Conservation (phyloP, 768 basidiomycete genomes). For the Nidularia pulvinata region DNA sequence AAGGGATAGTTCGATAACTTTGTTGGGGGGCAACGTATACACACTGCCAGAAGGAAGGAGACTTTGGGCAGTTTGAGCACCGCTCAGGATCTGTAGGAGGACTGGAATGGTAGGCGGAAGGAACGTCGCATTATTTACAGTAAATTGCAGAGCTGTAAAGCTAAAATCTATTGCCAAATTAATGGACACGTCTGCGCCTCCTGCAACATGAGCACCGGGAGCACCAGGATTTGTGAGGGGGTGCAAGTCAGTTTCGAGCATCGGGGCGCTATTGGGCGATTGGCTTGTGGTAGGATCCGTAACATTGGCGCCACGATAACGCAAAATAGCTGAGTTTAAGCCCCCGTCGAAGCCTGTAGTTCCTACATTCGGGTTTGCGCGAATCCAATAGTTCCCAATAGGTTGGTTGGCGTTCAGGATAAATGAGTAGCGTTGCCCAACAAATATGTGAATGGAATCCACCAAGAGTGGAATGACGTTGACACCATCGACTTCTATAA, state of each 20-base stretch:
- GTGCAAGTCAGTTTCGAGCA: conserved; percentile 3
- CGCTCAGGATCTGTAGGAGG: conserved; percentile 59
- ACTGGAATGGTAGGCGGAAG: conserved; percentile 44
- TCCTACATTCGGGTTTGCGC: conserved; percentile 24
- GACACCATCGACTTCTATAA: conserved; percentile 53
- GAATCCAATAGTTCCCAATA: conserved; percentile 52
- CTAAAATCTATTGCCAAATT: conserved; percentile 16
- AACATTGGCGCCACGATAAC: conserved; percentile 33
- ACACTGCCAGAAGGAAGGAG: conserved; percentile 49
- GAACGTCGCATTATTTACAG: conserved; percentile 27
- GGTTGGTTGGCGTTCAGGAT: conserved; percentile 44
- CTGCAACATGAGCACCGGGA: conserved; percentile 12
- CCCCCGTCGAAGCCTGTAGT: conserved; percentile 23
- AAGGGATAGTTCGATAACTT: conserved; percentile 29
- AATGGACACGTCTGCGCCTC: conserved; percentile 18
- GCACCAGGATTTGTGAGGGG: conserved; percentile 10
- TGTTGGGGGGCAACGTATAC: conserved; percentile 42
- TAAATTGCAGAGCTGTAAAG: conserved; percentile 9
- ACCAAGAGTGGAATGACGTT: conserved; percentile 40
- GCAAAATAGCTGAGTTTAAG: conserved; percentile 43
- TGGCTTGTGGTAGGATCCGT: conserved; percentile 25
- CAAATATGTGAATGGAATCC: conserved; percentile 41
- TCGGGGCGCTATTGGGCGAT: conserved; percentile 2
- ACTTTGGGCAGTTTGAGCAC: conserved; percentile 40
- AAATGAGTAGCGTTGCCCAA: conserved; percentile 25